Percentiles rank a stretch among this genome's conserved stretches.
Conservation (phyloP, 345 rosid species). For the Noccaea caerulescens region DNA sequence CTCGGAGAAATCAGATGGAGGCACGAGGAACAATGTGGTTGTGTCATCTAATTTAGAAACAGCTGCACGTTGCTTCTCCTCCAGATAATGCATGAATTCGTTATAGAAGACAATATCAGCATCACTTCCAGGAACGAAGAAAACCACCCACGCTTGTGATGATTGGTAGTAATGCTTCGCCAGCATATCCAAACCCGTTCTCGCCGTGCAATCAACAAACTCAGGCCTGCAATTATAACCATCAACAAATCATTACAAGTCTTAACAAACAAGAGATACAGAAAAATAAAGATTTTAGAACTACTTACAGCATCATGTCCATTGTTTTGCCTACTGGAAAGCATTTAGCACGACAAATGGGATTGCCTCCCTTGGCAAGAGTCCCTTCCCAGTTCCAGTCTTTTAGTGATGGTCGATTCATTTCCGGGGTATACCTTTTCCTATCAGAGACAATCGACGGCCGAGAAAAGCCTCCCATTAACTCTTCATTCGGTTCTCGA, state of each 20-base stretch:
- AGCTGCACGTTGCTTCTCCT: conserved; percentile 95
- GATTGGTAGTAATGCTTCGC: conserved; percentile 96
- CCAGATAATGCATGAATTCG: conserved; percentile 91
- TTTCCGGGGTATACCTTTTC: conserved; percentile 63
- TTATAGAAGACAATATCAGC: conserved; percentile 82
- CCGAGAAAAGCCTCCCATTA: conserved; percentile 49
- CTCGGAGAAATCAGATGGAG: conserved; percentile 95
- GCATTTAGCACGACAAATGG: conserved; percentile 87
- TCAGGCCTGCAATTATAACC: conserved; percentile 69
- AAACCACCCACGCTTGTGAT: conserved; percentile 87
- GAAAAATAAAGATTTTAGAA: neutral
- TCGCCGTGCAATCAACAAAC: conserved; percentile 92
- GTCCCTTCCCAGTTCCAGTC: conserved; percentile 99
- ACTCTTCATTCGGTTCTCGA: conserved; percentile 61
- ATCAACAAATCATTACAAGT: conserved; percentile 12
- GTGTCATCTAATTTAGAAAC: conserved; percentile 89
- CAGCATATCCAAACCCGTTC: conserved; percentile 94
- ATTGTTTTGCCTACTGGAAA: conserved; percentile 92
- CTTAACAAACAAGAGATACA: neutral
- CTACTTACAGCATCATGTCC: conserved; percentile 78
- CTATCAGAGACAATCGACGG: conserved; percentile 49
- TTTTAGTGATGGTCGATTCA: conserved; percentile 56
- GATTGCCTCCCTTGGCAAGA: conserved; percentile 92
- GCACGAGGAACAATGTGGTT: conserved; percentile 92
- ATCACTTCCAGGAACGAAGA: conserved; percentile 91